phyloP scores from a whole-genome alignment of 2,329 filamentous ascomycete species.

The Endoconidiophora polonica region DNA sequence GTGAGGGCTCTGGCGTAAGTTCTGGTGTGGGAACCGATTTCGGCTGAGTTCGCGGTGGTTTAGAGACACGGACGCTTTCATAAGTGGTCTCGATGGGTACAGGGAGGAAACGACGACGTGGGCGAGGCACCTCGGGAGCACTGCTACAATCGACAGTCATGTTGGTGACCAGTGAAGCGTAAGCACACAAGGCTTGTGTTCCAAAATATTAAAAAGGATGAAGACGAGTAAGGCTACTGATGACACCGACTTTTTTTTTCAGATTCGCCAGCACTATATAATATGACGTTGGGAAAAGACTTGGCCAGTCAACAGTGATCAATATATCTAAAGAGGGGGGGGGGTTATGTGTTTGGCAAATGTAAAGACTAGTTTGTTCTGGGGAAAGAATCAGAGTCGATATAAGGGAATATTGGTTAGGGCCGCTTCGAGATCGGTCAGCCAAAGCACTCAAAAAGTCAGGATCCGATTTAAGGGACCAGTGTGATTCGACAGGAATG shows the following conservation, averaged over 20 bases:
- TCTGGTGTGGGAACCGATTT: slow-evolving; percentile 38
- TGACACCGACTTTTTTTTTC: neutral
- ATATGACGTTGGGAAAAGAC: too few species aligned
- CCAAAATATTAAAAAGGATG: neutral
- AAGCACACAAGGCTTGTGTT: neutral
- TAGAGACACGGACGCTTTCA: slow-evolving; percentile 34
- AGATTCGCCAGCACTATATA: too few species aligned
- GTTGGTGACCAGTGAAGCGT: slow-evolving; percentile 15
- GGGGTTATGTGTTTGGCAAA: neutral
- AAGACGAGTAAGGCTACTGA: neutral
- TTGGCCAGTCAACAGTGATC: too few species aligned
- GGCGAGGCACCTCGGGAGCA: slow-evolving; percentile 15
- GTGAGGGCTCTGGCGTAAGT: slow-evolving; percentile 36
- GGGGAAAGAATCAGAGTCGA: neutral
- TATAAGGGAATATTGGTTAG: too few species aligned
- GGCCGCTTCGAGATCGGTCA: too few species aligned
- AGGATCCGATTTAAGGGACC: too few species aligned
- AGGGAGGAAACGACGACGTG: slow-evolving; percentile 44
- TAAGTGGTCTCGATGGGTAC: slow-evolving; percentile 58
- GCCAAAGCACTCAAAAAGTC: too few species aligned
- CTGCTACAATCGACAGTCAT: slow-evolving; percentile 3
- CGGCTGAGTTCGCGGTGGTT: neutral
- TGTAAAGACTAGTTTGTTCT: neutral
- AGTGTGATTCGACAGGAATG: too few species aligned
- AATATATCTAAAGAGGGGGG: neutral